Evolutionary conservation across 2,329 filamentous ascomycete species (phyloP), one percentile per base, ranked within the genome.

Genomic region (Verticillium longisporum): DNA sequence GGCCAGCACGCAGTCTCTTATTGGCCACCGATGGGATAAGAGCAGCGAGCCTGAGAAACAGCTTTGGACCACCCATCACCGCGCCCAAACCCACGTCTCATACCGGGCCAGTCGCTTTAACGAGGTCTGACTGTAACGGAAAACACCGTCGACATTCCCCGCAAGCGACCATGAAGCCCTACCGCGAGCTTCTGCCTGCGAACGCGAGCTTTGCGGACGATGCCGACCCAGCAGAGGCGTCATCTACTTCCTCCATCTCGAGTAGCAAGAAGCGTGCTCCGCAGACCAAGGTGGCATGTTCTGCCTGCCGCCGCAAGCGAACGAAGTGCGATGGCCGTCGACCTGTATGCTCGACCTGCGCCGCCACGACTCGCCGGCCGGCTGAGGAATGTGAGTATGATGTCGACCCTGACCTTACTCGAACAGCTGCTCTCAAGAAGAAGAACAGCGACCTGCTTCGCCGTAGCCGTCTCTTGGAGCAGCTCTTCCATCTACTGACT

Each of bases 251-350:
- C 3, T 60, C 59, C 15, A 55, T 56, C 31, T 61, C 58, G 21
- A 64, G 57, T 31, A 61, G 60, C 15, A 50, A 50, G 45, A 50
- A 50, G 45, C 45, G 45, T 50, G 62, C 61, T 9, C 62, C 63
- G 6, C 63, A 65, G 60, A 65, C 63, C 5, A 64, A 61, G 21
- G 61, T 65, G 11, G 63, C 63, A 4, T 65, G 63, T 61, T 64
- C 63, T 2, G 59, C 63, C 10, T 65, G 63, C 21, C 63, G 63
- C 3, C 58, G 62, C 26, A 53, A 62, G 41, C 64, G 64, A 32
- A 64, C 62, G 15, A 65, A 65, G 56, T 65, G 63, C 37, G 63
- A 65, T 33, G 63, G 63, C 31, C 36, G 45, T 18, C 63, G 63
- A 26, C 63, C 63, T 21, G 61, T 65, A 9, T 65, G 63, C 33